Evolutionary conservation across 2,329 filamentous ascomycete genomes (phyloP).

Genomic region (Colletotrichum paranaense): DNA sequence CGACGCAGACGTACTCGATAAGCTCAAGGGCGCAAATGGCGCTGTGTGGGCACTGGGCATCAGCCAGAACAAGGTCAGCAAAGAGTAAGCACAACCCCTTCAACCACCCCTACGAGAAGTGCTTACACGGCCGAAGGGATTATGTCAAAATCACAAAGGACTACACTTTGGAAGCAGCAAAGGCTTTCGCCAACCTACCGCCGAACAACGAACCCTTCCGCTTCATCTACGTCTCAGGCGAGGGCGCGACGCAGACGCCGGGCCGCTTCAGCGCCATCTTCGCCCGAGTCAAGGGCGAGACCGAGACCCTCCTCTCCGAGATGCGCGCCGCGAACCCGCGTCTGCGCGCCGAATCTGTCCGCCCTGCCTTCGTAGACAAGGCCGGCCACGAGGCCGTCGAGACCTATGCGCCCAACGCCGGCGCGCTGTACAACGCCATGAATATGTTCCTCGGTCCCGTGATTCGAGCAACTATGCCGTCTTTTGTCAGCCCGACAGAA

Average conservation of each 20-base stretch:
- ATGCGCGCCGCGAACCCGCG: constrained; percentile 56
- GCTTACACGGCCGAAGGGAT: constrained; percentile 50
- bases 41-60: constrained; percentile 82
- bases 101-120: not conserved
- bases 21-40: constrained; percentile 73
- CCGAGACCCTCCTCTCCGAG: constrained; percentile 68
- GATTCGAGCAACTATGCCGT: constrained; percentile 38
- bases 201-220: constrained; percentile 64
- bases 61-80: constrained; percentile 67
- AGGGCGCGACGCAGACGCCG: constrained; percentile 68
- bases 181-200: constrained; percentile 65
- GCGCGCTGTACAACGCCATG: constrained; percentile 31
- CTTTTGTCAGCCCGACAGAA: constrained; percentile 54
- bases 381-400: constrained; percentile 52
- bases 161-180: constrained; percentile 72
- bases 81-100: constrained; percentile 58
- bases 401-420: constrained; percentile 52
- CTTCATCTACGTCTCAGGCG: constrained; percentile 78
- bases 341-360: constrained; percentile 66
- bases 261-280: constrained; percentile 67
- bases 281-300: constrained; percentile 74
- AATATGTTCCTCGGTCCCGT: constrained; percentile 40
- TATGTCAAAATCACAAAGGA: constrained; percentile 77
- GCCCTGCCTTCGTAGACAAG: constrained; percentile 70
- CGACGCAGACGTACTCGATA: constrained; percentile 63